Base-by-base conservation (phyloP, 192 early-diverging fungal genomes). In the Podila verticillata region DNA sequence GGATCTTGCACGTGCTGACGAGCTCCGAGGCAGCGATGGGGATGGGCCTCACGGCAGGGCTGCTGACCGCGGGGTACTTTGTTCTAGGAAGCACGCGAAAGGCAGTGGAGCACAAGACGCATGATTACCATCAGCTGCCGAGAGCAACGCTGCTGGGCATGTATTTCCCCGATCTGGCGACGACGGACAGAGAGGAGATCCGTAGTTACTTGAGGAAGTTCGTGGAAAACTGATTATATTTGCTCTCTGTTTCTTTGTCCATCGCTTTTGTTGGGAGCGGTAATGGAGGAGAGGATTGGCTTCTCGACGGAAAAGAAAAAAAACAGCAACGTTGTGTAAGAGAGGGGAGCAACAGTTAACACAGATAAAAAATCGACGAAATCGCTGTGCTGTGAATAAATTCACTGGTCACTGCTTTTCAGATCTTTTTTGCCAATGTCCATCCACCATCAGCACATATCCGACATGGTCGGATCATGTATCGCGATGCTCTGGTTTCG, bases 111-210 rank as follows among this genome's bases (percentile, higher is more conserved):
- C 57, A 63, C 9, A 63, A 5, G 31, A 69, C 9, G n/a, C 7
- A 36, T 39, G 56, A 51, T 10, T 58, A 59, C 24, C 47, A 49
- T 48, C 9, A 58, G 15, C 65, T 80, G 15, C 77, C 77, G 24
- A 32, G 77, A 3, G 77, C 77, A 7, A 51, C 17, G 34, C n/a
- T 80, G 4, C 51, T 72, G 57, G 77, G 77, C 4, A 65, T 80
- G 8, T 80, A 68, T 49, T 80, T 80, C 66, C 77, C 77, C 3
- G 77, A 80, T 34, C 61, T 80, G 58, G 65, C 65, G 5, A 80
- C 77, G n/a, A 72, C 66, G 17, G 48, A 57, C 29, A 72, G 72
- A 44, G 47, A 63, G 3, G 77, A 80, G 60, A 68, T 72, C 22
- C 69, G 70, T 7, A 56, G 57, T 22, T 72, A 68, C 29, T 29